phyloP scores from a whole-genome alignment of 257 asterid genomes.

The Gentiana macrophylla region DNA sequence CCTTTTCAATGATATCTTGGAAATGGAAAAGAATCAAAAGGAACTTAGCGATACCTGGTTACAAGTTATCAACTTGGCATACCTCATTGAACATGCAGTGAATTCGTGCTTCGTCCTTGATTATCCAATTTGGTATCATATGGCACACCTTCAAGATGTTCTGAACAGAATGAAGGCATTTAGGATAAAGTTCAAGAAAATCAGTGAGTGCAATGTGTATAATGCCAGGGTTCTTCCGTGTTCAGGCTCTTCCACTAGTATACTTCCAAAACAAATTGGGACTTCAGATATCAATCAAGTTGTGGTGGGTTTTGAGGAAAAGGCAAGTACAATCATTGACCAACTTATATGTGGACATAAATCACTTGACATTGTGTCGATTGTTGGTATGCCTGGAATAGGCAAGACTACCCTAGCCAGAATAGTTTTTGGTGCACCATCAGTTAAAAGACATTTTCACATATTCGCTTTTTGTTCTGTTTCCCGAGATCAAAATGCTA shows the following conservation, averaged over 20 bases:
- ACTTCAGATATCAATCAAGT: background rate
- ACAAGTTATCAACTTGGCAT: background rate
- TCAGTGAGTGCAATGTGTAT: background rate
- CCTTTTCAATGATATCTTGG: background rate
- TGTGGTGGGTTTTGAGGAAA: constrained; percentile 7
- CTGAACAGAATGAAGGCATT: background rate
- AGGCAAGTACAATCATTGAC: background rate
- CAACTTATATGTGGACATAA: background rate
- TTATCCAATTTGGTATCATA: background rate
- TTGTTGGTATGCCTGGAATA: constrained; percentile 11
- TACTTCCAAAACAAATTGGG: background rate
- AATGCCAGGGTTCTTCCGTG: background rate
- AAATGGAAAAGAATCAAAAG: background rate
- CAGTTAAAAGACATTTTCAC: background rate
- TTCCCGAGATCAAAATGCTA: constrained; percentile 1
- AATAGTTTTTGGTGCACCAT: constrained; percentile 6
- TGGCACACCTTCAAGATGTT: background rate
- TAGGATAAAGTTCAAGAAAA: background rate
- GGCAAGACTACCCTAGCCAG: constrained; percentile 17
- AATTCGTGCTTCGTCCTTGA: background rate
- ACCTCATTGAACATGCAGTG: background rate
- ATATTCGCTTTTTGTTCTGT: constrained; percentile 1
- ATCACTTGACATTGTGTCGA: constrained; percentile 5
- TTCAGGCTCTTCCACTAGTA: too few relatives aligned
- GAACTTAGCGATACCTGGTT: background rate